Base-by-base conservation (phyloP, 75 land plant genomes). In the Picea glauca region DNA sequence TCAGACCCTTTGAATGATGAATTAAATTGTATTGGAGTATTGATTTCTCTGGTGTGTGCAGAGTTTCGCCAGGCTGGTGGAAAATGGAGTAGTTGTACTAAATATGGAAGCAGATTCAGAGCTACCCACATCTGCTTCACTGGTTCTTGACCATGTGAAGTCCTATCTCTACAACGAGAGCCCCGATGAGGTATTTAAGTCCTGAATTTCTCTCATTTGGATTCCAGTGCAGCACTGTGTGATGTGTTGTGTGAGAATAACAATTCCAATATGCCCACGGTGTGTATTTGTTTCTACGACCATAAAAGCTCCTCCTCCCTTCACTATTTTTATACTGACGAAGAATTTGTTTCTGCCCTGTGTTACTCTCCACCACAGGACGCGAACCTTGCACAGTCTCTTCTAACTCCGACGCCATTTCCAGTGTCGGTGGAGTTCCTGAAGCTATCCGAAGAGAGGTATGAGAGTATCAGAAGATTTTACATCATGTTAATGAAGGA, bases 401-500 rank as follows among this genome's bases (percentile, higher is more conserved):
- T 62, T 59, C 20, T 83, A 56, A 60, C 58, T 4, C 70, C 64
- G 0, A 79, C 76, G 4, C 81, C 81, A 6, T 83, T 56, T 21
- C 13, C 54, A 13, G 66, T 81, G 13, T 58, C 68, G 6, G 32
- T 68, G 30, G 68, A 83, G 32, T 58, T 43, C 26, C 81, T 83
- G 38, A 50, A 21, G 2, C 72, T 83, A 26, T 78, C 80, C 30
- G 13, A 61, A 4, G 38, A 80, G 20, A 83, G 50, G 15, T 83
- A 78, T 61, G 84, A 81, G 0, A 73, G 26, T 1, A 60, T 83
- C 6, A 65, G 80, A 14, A 56, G 81, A 20, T 83, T 83, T 56
- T 83, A 70, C 81, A 78, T 83, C 43, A n/a, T 59, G 30, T 72
- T 75, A 15, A 60, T 72, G 58, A 40, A 83, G 18, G 80, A 83